A percentile compares a stretch with the other conserved stretches of the same genome.
phyloP scores from a whole-genome alignment of 495 filamentous ascomycete species.

The Copromyces sp. region DNA sequence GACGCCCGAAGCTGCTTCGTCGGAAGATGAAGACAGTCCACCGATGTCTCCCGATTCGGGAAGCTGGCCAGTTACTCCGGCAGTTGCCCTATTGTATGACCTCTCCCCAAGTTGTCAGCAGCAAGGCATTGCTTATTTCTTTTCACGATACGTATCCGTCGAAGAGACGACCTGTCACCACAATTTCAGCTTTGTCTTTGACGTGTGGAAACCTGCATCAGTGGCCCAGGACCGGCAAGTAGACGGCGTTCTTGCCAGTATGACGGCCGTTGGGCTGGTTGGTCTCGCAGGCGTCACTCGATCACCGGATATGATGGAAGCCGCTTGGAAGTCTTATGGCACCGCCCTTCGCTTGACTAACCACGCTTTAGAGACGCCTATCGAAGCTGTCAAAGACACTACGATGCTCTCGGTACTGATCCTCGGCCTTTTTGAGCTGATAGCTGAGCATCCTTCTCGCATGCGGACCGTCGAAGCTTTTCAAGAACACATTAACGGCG shows the following conservation, averaged over 20 bases:
- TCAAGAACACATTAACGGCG: constrained; percentile 51
- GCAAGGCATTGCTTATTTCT: constrained; percentile 29
- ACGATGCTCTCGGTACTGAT: constrained; percentile 54
- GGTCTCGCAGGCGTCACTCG: constrained; percentile 34
- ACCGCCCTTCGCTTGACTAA: constrained; percentile 39
- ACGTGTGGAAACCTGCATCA: constrained; percentile 26
- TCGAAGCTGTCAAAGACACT: constrained; percentile 47
- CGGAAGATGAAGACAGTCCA: constrained; percentile 16
- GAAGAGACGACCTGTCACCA: constrained; percentile 29
- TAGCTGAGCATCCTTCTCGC: constrained; percentile 35
- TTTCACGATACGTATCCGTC: constrained; percentile 27
- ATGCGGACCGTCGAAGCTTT: constrained; percentile 40
- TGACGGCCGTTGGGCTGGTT: constrained; percentile 41
- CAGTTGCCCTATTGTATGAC: constrained; percentile 21
- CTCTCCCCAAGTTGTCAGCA: constrained; percentile 24
- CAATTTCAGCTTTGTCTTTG: constrained; percentile 31
- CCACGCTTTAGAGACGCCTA: constrained; percentile 41
- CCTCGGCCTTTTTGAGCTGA: constrained; percentile 47
- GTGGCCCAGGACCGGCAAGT: constrained; percentile 17
- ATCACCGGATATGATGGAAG: constrained; percentile 29
- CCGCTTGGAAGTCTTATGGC: constrained; percentile 38
- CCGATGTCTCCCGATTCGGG: constrained; percentile 26
- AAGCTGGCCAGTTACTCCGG: constrained; percentile 26
- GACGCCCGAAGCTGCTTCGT: constrained; percentile 4
- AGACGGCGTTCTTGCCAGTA: constrained; percentile 29